Conservation (phyloP, 257 asterid species). For the Solanum pimpinellifolium region DNA sequence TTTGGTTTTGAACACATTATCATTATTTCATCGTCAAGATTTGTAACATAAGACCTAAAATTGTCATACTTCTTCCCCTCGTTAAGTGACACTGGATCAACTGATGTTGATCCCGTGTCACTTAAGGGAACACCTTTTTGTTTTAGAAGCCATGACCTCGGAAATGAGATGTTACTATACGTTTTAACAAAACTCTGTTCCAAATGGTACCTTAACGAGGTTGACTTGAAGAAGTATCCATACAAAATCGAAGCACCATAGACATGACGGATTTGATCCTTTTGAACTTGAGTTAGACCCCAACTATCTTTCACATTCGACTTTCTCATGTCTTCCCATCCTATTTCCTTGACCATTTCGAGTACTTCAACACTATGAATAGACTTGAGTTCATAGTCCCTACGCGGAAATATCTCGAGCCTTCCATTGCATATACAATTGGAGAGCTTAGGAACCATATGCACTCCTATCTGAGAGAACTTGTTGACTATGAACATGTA, state of each 20-base stretch:
- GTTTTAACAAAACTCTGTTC: slow-evolving; percentile 26
- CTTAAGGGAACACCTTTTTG: slow-evolving; percentile 7
- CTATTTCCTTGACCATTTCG: slow-evolving; percentile 56
- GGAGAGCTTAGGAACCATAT: slow-evolving; percentile 60
- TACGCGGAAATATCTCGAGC: slow-evolving; percentile 67
- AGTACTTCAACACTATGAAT: slow-evolving; percentile 53
- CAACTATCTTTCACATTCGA: slow-evolving; percentile 34
- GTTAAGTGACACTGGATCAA: slow-evolving; percentile 15
- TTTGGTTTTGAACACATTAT: slow-evolving; percentile 56
- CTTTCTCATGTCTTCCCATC: slow-evolving; percentile 26
- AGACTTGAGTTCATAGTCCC: slow-evolving; percentile 79
- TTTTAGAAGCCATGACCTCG: slow-evolving; percentile 16
- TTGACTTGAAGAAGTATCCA: slow-evolving; percentile 79
- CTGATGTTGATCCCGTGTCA: slow-evolving; percentile 9
- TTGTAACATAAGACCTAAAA: slow-evolving; percentile 40
- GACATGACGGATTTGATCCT: slow-evolving; percentile 32
- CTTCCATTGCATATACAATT: slow-evolving; percentile 58
- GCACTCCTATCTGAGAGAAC: slow-evolving; percentile 55
- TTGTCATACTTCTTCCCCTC: slow-evolving; percentile 9
- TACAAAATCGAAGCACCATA: slow-evolving; percentile 53
- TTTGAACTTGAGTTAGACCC: slow-evolving; percentile 32
- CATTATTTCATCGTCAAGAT: slow-evolving; percentile 40
- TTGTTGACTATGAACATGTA: slow-evolving; percentile 39
- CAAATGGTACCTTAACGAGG: slow-evolving; percentile 50
- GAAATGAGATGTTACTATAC: slow-evolving; percentile 1